Conservation (phyloP, 805 yeast genomes). For the Ogataea philodendri region DNA sequence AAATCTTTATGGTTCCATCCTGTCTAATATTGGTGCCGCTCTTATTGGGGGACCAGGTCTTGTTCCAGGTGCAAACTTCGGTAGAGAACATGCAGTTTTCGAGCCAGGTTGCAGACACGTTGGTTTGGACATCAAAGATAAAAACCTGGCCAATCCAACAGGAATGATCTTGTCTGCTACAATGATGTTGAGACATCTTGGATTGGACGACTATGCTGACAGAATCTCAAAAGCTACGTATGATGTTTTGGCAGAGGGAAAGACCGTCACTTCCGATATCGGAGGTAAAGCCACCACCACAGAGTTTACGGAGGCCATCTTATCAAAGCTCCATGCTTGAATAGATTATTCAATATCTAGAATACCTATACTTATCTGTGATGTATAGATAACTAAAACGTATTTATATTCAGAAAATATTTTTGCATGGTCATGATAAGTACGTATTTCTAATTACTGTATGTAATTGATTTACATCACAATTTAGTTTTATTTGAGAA, state of each 20-base stretch:
- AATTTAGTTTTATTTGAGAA: too few species aligned
- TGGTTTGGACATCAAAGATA: slow-evolving; percentile 93
- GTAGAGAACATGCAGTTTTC: slow-evolving; percentile 95
- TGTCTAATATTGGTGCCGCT: slow-evolving; percentile 98
- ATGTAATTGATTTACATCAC: too few species aligned
- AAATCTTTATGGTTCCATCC: slow-evolving; percentile 94
- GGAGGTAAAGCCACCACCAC: slow-evolving; percentile 90
- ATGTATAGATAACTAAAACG: slow-evolving; percentile 6
- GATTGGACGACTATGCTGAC: slow-evolving; percentile 80
- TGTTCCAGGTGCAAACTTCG: slow-evolving; percentile 97
- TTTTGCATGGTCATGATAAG: neutral
- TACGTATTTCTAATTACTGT: neutral
- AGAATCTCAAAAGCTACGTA: slow-evolving; percentile 86
- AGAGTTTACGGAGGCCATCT: slow-evolving; percentile 90
- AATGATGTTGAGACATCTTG: slow-evolving; percentile 93
- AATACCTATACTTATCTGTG: neutral
- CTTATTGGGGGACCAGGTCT: slow-evolving; percentile 97
- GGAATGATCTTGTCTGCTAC: slow-evolving; percentile 92
- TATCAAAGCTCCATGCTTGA: slow-evolving; percentile 56
- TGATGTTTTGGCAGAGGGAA: slow-evolving; percentile 86
- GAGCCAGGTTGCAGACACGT: slow-evolving; percentile 99
- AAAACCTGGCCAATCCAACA: slow-evolving; percentile 95
- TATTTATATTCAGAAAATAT: too few species aligned
- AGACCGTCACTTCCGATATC: slow-evolving; percentile 80
- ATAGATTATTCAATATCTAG: slow-evolving; percentile 1